A percentile compares a stretch with the other conserved stretches of the same genome.
Evolutionary conservation across 148 eudicot genomes (phyloP).

Genomic region (Camellia sinensis): DNA sequence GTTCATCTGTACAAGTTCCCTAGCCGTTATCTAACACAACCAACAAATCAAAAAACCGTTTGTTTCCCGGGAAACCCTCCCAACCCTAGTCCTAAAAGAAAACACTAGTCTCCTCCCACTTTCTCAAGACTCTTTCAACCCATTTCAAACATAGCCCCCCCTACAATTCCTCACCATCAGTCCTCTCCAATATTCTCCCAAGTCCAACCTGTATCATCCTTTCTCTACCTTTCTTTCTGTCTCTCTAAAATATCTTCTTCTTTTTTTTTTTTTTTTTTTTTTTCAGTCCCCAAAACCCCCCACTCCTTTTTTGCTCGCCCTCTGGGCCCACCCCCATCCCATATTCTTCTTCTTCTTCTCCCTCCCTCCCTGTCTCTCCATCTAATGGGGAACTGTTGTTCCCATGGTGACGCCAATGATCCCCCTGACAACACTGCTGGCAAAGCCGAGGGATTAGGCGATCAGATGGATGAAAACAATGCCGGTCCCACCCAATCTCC

Average conservation of each 20-base stretch:
- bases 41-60: background rate
- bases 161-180: conserved; percentile 51
- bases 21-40: background rate
- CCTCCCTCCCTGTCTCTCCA: background rate
- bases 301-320: conserved; percentile 13
- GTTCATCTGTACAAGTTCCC: too few relatives aligned
- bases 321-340: background rate
- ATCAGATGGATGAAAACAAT: background rate
- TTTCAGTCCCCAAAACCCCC: background rate
- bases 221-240: too few relatives aligned
- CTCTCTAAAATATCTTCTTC: background rate
- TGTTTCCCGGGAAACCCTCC: conserved; percentile 46
- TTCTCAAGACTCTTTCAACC: conserved; percentile 1
- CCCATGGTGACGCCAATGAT: conserved; percentile 31
- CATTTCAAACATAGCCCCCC: conserved; percentile 16
- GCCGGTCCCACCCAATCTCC: background rate
- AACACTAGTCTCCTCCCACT: background rate
- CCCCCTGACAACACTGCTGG: conserved; percentile 3
- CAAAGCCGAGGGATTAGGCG: background rate
- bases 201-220: background rate
- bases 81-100: conserved; percentile 16
- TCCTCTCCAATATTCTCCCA: conserved; percentile 14
- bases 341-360: too few relatives aligned
- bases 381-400: conserved; percentile 63
- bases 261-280: background rate